phyloP scores from a whole-genome alignment of 148 eudicot genomes.

The Camellia lanceoleosa region DNA sequence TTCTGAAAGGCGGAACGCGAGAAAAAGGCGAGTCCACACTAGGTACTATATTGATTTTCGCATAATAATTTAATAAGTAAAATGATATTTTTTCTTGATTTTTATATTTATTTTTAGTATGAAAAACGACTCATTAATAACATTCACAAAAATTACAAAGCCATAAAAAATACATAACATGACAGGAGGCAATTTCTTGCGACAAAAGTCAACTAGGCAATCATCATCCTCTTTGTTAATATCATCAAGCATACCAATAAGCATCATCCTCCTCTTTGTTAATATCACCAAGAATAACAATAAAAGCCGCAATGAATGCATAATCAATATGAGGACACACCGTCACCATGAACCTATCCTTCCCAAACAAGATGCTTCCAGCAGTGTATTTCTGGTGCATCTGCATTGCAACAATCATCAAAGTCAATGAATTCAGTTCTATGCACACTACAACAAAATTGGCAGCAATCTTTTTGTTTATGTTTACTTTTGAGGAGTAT shows the following conservation, averaged over 20 bases:
- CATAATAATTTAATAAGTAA: too few relatives aligned
- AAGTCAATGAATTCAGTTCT: too few relatives aligned
- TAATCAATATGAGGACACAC: constrained; percentile 37
- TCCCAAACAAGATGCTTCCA: constrained; percentile 19
- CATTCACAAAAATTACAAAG: background rate
- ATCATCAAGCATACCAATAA: constrained; percentile 34
- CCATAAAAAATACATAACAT: too few relatives aligned
- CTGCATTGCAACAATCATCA: constrained; percentile 14
- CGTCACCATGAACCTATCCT: constrained; percentile 32
- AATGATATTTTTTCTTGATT: too few relatives aligned
- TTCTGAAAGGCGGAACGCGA: too few relatives aligned
- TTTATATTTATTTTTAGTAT: too few relatives aligned
- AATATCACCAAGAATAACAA: constrained; percentile 34
- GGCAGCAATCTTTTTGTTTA: too few relatives aligned
- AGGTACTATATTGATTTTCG: too few relatives aligned
- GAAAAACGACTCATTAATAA: too few relatives aligned
- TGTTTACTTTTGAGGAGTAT: background rate
- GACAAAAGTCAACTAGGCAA: background rate
- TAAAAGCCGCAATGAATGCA: constrained; percentile 38
- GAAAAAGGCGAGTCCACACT: too few relatives aligned
- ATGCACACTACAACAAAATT: background rate
- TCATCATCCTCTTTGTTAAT: constrained; percentile 6
- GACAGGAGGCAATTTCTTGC: constrained; percentile 28
- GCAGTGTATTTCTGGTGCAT: constrained; percentile 27
- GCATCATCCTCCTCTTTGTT: background rate